A percentile compares a stretch with the other conserved stretches of the same genome.
phyloP scores from a whole-genome alignment of 257 asterid genomes.

The Ophiorrhiza pumila region DNA sequence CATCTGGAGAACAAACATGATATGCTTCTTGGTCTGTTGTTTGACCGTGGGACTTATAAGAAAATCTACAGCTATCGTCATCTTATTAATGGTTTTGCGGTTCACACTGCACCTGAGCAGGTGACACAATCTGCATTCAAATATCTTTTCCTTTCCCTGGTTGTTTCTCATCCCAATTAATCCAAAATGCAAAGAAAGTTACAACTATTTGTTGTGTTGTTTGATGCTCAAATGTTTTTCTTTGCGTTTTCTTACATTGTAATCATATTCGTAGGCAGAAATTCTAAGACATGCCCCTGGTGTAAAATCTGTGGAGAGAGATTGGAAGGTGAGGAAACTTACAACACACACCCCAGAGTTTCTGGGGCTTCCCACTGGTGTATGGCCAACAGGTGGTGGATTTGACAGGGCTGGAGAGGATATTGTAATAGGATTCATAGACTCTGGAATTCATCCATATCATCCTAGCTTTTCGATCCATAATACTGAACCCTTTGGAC shows the following conservation, averaged over 20 bases:
- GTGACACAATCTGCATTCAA: conserved; percentile 45
- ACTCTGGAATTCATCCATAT: conserved; percentile 93
- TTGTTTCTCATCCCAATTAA: neutral
- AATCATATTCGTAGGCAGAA: conserved; percentile 79
- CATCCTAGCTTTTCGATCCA: conserved; percentile 89
- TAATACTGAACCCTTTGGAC: conserved; percentile 75
- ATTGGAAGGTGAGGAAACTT: conserved; percentile 94
- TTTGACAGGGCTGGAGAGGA: conserved; percentile 96
- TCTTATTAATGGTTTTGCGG: conserved; percentile 92
- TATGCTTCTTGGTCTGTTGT: conserved; percentile 89
- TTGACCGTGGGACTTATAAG: conserved; percentile 73
- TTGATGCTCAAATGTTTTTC: conserved; percentile 10
- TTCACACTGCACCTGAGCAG: conserved; percentile 84
- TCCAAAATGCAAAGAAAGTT: neutral
- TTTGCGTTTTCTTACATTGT: conserved; percentile 39
- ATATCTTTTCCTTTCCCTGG: conserved; percentile 10
- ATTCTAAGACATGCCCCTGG: conserved; percentile 73
- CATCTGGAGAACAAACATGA: conserved; percentile 88
- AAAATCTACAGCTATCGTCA: conserved; percentile 93
- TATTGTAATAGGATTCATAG: conserved; percentile 83
- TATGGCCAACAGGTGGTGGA: conserved; percentile 98
- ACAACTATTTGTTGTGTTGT: neutral
- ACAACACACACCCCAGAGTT: conserved; percentile 97
- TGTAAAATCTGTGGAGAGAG: conserved; percentile 84
- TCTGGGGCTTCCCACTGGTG: conserved; percentile 98